Evolutionary conservation across 148 eudicot genomes (phyloP).

Genomic region (Arbutus unedo): DNA sequence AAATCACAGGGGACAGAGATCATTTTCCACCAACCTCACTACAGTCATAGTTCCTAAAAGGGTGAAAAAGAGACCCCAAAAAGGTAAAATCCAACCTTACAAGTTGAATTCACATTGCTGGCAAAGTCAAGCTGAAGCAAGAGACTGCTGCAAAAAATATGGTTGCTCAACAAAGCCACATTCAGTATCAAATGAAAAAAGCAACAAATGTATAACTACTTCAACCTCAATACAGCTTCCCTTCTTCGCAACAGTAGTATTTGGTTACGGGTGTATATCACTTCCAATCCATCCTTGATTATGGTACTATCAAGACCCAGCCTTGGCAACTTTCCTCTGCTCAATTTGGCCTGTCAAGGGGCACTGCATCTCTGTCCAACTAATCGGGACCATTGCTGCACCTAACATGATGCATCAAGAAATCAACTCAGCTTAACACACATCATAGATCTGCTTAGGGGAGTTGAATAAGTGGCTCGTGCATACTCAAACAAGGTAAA

Average conservation of each 20-base stretch:
- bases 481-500: background rate
- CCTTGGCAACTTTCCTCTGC: slow-evolving; percentile 90
- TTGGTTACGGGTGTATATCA: background rate
- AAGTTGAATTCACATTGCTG: background rate
- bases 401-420: slow-evolving; percentile 35
- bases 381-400: slow-evolving; percentile 83
- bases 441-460: background rate
- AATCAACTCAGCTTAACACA: background rate
- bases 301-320: slow-evolving; percentile 38
- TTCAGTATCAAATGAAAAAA: background rate
- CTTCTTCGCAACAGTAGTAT: background rate
- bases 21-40: background rate
- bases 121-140: background rate
- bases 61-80: background rate
- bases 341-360: slow-evolving; percentile 89
- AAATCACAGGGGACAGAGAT: background rate
- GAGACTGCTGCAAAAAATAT: background rate
- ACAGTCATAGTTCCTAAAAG: background rate
- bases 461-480: background rate
- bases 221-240: background rate
- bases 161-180: background rate
- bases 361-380: slow-evolving; percentile 99
- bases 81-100: background rate
- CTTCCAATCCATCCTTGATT: background rate
- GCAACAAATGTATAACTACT: background rate